Evolutionary conservation across 2,329 filamentous ascomycete genomes (phyloP), one percentile per base, ranked within the genome.

Genomic region (Dendryphion nanum): DNA sequence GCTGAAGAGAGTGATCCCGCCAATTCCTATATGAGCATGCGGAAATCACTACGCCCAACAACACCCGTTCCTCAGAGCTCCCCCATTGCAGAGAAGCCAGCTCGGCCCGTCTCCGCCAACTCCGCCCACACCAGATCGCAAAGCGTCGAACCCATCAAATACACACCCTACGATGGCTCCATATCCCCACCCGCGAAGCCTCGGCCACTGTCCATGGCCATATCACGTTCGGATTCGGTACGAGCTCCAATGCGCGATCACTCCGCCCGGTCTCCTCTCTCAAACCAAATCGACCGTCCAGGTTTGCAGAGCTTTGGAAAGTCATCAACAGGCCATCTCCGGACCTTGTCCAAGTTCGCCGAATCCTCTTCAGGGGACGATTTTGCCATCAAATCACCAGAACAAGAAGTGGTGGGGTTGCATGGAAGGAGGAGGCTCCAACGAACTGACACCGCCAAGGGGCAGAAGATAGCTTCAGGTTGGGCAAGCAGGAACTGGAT

Each of bases 401-500:
- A 84, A 13, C 86, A 94, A 57, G 89, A 96, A 61, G 93, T 98
- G 2, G 82, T 85, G 15, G 93, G 93, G 24, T 72, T 98, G 29
- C 83, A 89, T 48, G 91, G 93, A 15, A 81, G 94, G 35, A 79
- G 90, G 45, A 83, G 82, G 51, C 69, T 98, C 37, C 93, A 96
- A 66, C 78, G 89, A 47, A 77, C 78, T 18, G 77, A 72, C 55
- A 77, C 73, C 15, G 67, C 69, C 35, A 70, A 68, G 38, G 71
- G 59, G 37, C 79, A 78, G 45, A 81, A 76, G 50, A 70, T 70
- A 14, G 66, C 72, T 16, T 68, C 74, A 30, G 69, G 75, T 33
- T 93, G 89, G 84, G 81, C 87, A 47, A 83, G 83, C 15, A 81
- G 86, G 34, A 95, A 91, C 62, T 98, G 93, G 93, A 98, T 98